Percentiles rank a stretch among this genome's conserved stretches.
phyloP scores from a whole-genome alignment of 768 basidiomycete genomes.

The Postia placenta region DNA sequence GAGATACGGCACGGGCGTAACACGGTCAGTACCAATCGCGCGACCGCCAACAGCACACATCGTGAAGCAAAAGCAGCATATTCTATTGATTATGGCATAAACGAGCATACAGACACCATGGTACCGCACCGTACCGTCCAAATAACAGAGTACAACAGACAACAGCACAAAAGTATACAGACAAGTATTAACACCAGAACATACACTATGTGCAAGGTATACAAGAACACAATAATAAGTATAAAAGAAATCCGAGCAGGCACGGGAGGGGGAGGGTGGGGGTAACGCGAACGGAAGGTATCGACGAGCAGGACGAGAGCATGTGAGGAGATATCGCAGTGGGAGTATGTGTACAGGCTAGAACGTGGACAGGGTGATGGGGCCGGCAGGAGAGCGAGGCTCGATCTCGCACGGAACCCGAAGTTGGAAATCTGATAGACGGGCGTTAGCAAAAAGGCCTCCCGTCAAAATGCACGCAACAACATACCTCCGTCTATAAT shows the following conservation, averaged over 20 bases:
- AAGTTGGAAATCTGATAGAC: constrained; percentile 53
- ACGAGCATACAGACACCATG: no score
- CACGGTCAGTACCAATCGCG: no score
- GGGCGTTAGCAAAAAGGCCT: constrained; percentile 2
- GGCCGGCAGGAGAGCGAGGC: constrained; percentile 37
- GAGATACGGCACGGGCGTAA: no score
- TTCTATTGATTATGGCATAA: no score
- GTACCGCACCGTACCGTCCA: no score
- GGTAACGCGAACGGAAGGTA: neutral
- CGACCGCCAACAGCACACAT: neutral
- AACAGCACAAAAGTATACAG: neutral
- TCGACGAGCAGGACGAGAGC: neutral
- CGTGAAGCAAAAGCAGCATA: neutral
- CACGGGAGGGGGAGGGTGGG: neutral
- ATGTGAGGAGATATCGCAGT: neutral
- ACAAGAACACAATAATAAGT: neutral
- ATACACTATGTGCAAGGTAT: neutral
- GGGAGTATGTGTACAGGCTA: constrained; percentile 16
- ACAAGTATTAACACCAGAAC: neutral
- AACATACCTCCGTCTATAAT: constrained; percentile 48
- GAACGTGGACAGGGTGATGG: constrained; percentile 58
- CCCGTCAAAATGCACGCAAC: neutral
- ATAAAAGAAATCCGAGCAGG: neutral
- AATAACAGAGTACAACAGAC: no score
- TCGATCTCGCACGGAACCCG: constrained; percentile 48